A percentile compares a stretch with the other conserved stretches of the same genome.
Conservation (phyloP, 2,329 filamentous ascomycete genomes). For the Epichloe glyceriae region DNA sequence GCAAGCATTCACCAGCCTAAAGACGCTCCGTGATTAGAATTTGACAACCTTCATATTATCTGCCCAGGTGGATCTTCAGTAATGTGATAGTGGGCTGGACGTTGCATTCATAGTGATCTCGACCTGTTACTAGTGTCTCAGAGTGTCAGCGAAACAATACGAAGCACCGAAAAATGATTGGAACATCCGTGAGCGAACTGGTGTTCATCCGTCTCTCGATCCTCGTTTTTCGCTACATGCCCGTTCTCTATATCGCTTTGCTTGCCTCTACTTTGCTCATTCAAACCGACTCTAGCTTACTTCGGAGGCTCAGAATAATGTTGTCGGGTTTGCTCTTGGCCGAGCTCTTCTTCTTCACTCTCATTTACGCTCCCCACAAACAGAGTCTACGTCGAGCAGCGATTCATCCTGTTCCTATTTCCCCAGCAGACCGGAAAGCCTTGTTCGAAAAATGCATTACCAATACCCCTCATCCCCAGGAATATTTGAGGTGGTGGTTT, state of each 20-base stretch:
- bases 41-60: no score
- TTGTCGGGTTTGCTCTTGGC: constrained; percentile 20
- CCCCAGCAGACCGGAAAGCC: constrained; percentile 32
- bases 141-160: not conserved
- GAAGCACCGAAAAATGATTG: constrained; percentile 21
- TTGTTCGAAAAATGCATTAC: constrained; percentile 44
- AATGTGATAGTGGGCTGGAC: not conserved
- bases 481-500: constrained; percentile 53
- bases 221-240: constrained; percentile 29
- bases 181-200: constrained; percentile 24
- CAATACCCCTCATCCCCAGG: constrained; percentile 40
- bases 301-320: constrained; percentile 6
- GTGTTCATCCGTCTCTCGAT: constrained; percentile 33
- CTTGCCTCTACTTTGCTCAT: constrained; percentile 15
- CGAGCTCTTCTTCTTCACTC: constrained; percentile 30
- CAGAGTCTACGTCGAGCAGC: constrained; percentile 25
- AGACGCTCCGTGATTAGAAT: no score
- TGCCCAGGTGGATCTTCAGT: no score
- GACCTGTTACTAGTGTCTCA: not conserved
- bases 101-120: not conserved
- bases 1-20: no score
- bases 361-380: constrained; percentile 30
- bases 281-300: not conserved
- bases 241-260: constrained; percentile 23
- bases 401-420: constrained; percentile 27